A percentile compares a stretch with the other conserved stretches of the same genome.
phyloP scores from a whole-genome alignment of 169 alveolate genomes.

The Babesia microti region DNA sequence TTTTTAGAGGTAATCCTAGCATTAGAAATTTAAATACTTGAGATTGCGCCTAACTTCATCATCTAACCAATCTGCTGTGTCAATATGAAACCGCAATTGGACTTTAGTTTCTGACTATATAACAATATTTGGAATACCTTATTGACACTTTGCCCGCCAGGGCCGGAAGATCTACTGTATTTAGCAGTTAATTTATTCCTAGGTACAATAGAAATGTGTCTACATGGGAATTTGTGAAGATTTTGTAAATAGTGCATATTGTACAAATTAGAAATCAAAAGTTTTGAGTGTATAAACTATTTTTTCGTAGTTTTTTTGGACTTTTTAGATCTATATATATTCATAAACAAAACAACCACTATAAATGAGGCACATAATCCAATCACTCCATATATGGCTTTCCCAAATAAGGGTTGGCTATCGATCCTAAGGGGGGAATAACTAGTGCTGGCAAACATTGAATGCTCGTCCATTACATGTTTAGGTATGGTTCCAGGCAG shows the following conservation, averaged over 20 bases:
- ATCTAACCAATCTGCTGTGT: slow-evolving; percentile 50
- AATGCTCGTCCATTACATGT: slow-evolving; percentile 16
- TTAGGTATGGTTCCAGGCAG: slow-evolving; percentile 23
- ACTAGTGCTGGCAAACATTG: not conserved
- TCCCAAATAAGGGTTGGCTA: slow-evolving; percentile 3
- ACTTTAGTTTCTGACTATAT: slow-evolving; percentile 62
- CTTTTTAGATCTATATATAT: slow-evolving; percentile 17
- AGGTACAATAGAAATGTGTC: slow-evolving; percentile 15
- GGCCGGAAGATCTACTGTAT: slow-evolving; percentile 60
- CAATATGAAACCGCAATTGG: slow-evolving; percentile 55
- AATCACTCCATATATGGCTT: slow-evolving; percentile 10
- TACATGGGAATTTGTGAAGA: not conserved
- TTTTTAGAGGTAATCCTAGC: too few species aligned
- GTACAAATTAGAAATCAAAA: not conserved
- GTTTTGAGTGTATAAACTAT: slow-evolving; percentile 1
- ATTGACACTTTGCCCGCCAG: slow-evolving; percentile 68
- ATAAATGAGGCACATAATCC: slow-evolving; percentile 8
- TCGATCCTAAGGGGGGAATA: slow-evolving; percentile 3
- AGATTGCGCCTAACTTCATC: slow-evolving; percentile 46
- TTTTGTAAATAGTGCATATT: not conserved
- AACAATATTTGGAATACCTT: slow-evolving; percentile 24
- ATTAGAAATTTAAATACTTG: slow-evolving; percentile 42
- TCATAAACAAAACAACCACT: slow-evolving; percentile 13
- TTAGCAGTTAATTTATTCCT: slow-evolving; percentile 11
- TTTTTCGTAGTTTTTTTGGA: slow-evolving; percentile 22